Base-by-base conservation (phyloP, 176 grass and related monocot genomes). In the Musa schizocarpa region DNA sequence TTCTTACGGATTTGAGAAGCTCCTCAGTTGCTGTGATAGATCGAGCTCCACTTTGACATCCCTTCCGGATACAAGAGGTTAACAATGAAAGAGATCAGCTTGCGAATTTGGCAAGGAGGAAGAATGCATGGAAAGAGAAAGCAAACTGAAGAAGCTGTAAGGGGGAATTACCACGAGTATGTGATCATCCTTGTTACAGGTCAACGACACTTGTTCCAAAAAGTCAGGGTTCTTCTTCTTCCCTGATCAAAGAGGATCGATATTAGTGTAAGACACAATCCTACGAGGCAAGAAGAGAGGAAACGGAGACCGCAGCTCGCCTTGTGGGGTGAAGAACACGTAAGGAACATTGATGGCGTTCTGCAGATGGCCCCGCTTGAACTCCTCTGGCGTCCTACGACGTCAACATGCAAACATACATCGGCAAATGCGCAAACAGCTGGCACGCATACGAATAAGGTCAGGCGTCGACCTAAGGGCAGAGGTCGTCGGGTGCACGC, bases 41-140 rank as follows among this genome's bases (percentile, higher is more conserved):
- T 59, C 93, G 83, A 75, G 76, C 84, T 70, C 89, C 87, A 73
- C 93, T 92, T 69, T 82, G 81, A 21, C 89, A 92, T 14, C 89
- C 93, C 87, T 93, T 74, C n/a, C 5, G 53, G 49, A 4, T 27
- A 83, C 55, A 16, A 43, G 17, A 43, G 71, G 10, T 53, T 48
- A 63, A 54, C 69, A 3, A 52, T 71, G 63, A 17, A 53, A 48
- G 56, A 26, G 50, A n/a, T 43, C 34, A 43, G 34, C 34, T 43
- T 43, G 34, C 4, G 4, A 43, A 43, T 43, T 6, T 43, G 34
- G 34, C 34, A 43, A 43, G 34, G 34, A 6, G 34, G 34, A 43
- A 43, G 34, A 43, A 43, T 43, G 34, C 34, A 43, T 43, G 34
- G 25, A 54, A 68, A 17, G 29, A 9, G 17, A 50, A 2, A 61